Evolutionary conservation across 2,329 filamentous ascomycete species (phyloP), one percentile per base, ranked within the genome.

Genomic region (Beauveria australis): DNA sequence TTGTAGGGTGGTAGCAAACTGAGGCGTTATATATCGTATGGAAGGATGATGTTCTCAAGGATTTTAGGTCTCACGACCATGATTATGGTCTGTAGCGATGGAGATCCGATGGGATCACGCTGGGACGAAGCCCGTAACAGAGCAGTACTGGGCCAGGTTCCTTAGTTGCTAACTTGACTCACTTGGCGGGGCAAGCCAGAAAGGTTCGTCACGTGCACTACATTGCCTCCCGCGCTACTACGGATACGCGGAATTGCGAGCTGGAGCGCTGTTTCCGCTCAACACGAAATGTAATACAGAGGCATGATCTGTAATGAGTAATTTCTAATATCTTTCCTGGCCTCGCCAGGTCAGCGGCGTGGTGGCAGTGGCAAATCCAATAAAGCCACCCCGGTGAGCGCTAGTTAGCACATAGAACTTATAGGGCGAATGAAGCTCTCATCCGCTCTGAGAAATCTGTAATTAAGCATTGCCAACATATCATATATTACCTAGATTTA

Each of bases 401-500:
- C 49, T 37, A 40, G 16, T 47, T 22, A 14, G 16, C 12, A 49
- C 44, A 16, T 30, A 12, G 24, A 14, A 30, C 19, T 30, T 52
- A 46, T 59, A 48, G 56, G 26, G 52, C 62, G 55, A 53, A n/a
- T 4, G 24, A n/a, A 8, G 14, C 24, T 24, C 10, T 19, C 12
- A 6, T 54, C 26, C 5, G 16, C 2, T 16, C 5, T 16, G 9
- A 44, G 18, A 51, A 33, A 37, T 18, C 47, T 51, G 2, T 26
- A 26, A 4, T 18, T 19, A 44, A 58, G 55, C 22, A 43, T 57
- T 57, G 53, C 47, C 30, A 68, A 67, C 65, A 67, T 65, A 71
- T 66, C 65, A 69, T 73, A 65, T 71, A 73, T 70, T 53, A 60
- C 52, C 46, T 70, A 73, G 69, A 71, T 71, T 69, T 69, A 67